These are phyloP conservation scores for Leccinum fallax DNA, from an alignment of 1,284 basidiomycete species.

Conservation along the genomic window DNA sequence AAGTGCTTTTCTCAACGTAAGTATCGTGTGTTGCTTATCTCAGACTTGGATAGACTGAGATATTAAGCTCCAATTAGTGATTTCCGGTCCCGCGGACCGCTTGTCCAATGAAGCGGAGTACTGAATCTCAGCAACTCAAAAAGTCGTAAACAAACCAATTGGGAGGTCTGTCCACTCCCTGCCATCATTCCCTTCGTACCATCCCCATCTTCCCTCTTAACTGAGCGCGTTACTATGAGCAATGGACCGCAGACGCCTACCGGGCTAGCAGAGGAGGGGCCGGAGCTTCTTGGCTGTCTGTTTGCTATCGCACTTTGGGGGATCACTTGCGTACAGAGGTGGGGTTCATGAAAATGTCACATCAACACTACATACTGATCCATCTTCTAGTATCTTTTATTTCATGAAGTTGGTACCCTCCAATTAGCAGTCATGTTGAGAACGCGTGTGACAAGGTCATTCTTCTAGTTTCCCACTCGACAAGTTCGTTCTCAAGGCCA, in stretches of 20 bases:
- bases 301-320: background rate
- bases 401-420: constrained; percentile 22
- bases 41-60: background rate
- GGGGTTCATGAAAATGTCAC: background rate
- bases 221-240: background rate
- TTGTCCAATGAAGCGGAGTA: background rate
- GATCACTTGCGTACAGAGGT: background rate
- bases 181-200: background rate
- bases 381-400: constrained; percentile 17
- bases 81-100: background rate
- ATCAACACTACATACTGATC: background rate
- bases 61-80: background rate
- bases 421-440: background rate
- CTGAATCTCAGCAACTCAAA: constrained; percentile 1
- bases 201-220: background rate
- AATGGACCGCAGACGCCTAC: background rate
- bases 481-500: constrained; percentile 5
- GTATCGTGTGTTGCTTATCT: background rate
- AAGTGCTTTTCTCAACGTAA: background rate
- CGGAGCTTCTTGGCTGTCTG: background rate
- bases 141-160: background rate
- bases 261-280: background rate
- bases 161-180: background rate
- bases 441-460: background rate
- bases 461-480: constrained; percentile 16